Conservation (phyloP, 2,329 filamentous ascomycete species). For the Aspergillus pseudonomiae region DNA sequence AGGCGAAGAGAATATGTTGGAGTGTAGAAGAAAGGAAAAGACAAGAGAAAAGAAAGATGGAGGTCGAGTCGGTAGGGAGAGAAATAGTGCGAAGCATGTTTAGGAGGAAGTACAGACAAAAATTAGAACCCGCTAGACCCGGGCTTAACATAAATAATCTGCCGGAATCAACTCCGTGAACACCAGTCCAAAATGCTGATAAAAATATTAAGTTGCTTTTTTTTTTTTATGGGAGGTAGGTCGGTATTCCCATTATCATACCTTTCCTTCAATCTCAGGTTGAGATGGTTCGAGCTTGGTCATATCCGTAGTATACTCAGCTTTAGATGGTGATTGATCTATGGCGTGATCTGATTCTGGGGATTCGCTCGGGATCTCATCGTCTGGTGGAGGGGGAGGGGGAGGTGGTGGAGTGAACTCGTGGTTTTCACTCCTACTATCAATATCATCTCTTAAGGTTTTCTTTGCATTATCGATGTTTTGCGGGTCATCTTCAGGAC, state of each 20-base stretch:
- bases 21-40: neutral
- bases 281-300: constrained; percentile 20
- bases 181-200: constrained; percentile 17
- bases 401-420: constrained; percentile 27
- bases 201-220: constrained; percentile 4
- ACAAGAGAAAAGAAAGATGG: neutral
- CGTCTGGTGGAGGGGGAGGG: constrained; percentile 36
- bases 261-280: constrained; percentile 30
- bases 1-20: neutral
- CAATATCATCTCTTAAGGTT: constrained; percentile 24
- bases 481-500: constrained; percentile 17
- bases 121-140: neutral
- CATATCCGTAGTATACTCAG: constrained; percentile 10
- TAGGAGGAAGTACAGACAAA: neutral
- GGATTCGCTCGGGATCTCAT: constrained; percentile 23
- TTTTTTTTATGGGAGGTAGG: neutral
- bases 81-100: neutral
- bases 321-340: constrained; percentile 12
- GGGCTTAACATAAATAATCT: neutral
- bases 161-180: constrained; percentile 11
- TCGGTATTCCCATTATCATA: constrained; percentile 15
- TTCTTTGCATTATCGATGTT: constrained; percentile 19
- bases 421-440: constrained; percentile 23
- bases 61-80: constrained; percentile 10
- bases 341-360: constrained; percentile 12